Conservation (phyloP, 208 protist species). For the Kentomonas sorsogonicus region DNA sequence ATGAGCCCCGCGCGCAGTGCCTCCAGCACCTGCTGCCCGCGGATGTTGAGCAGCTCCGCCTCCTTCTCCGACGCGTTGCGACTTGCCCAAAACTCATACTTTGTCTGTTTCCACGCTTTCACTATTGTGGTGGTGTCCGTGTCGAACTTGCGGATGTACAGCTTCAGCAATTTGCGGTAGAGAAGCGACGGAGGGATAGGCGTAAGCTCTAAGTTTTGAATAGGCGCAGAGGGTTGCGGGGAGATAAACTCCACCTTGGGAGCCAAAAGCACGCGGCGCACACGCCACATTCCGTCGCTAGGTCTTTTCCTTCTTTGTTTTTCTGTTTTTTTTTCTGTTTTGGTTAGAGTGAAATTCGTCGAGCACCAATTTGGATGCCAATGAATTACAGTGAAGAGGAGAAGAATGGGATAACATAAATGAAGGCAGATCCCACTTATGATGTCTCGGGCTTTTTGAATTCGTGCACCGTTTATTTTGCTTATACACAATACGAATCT, state of each 20-base stretch:
- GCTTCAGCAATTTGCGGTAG: slow-evolving; percentile 75
- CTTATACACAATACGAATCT: no score
- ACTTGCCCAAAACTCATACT: slow-evolving; percentile 81
- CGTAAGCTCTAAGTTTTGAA: slow-evolving; percentile 39
- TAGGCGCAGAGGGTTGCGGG: slow-evolving; percentile 50
- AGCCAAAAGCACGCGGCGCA: slow-evolving; percentile 12
- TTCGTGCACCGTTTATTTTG: no score
- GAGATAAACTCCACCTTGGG: slow-evolving; percentile 70
- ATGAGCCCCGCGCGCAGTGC: slow-evolving; percentile 70
- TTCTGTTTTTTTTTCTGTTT: no score
- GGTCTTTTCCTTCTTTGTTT: no score
- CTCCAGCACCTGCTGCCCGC: slow-evolving; percentile 72
- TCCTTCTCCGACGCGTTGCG: slow-evolving; percentile 39
- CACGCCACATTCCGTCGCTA: slow-evolving; percentile 30
- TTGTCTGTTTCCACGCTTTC: slow-evolving; percentile 82
- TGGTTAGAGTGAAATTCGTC: no score
- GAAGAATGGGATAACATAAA: no score
- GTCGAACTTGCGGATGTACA: slow-evolving; percentile 85
- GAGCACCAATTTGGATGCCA: no score
- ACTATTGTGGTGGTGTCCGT: slow-evolving; percentile 81
- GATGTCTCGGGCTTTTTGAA: no score
- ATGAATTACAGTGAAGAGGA: no score
- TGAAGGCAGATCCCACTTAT: no score
- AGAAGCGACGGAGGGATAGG: slow-evolving; percentile 56
- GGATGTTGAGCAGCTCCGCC: slow-evolving; percentile 60